These are phyloP conservation scores for Achaetomium macrosporum DNA, from an alignment of 2,329 filamentous ascomycete genomes.

Conservation along the genomic window DNA sequence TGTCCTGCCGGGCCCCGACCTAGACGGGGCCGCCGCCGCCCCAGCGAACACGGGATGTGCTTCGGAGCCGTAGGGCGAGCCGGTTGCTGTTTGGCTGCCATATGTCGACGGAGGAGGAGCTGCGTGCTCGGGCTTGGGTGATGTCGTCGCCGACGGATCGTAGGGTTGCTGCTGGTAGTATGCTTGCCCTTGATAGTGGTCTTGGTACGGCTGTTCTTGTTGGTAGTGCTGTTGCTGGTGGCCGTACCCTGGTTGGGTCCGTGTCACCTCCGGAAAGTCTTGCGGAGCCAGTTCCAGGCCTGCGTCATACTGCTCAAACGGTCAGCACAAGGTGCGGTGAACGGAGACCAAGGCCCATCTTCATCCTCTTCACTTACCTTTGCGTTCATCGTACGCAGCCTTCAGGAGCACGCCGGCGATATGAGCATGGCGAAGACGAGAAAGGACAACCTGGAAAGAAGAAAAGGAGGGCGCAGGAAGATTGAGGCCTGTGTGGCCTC, in stretches of 20 bases:
- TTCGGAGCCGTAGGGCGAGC: constrained; percentile 8
- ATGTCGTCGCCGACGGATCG: neutral
- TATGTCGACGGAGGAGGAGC: constrained; percentile 6
- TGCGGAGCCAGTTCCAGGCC: constrained; percentile 23
- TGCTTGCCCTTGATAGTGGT: neutral
- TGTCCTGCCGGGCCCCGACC: constrained; percentile 4
- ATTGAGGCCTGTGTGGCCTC: too few relatives aligned
- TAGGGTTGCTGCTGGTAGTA: constrained; percentile 6
- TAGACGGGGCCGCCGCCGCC: neutral
- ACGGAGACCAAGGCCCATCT: neutral
- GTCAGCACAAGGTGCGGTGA: constrained; percentile 7
- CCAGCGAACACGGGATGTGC: constrained; percentile 1
- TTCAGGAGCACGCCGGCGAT: too few relatives aligned
- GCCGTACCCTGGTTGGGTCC: constrained; percentile 7
- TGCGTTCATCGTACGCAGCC: too few relatives aligned
- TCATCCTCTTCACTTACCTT: too few relatives aligned
- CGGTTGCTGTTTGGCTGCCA: constrained; percentile 8
- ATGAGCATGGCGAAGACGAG: too few relatives aligned
- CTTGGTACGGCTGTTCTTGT: constrained; percentile 1
- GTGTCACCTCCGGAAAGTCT: constrained; percentile 23
- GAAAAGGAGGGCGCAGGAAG: too few relatives aligned
- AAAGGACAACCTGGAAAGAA: too few relatives aligned
- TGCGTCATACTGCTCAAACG: constrained; percentile 17
- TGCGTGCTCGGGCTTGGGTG: neutral
- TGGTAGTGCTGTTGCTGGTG: constrained; percentile 5